These are phyloP conservation scores for Extremus antarcticus DNA, from an alignment of 495 filamentous ascomycete species.

Conservation along the genomic window DNA sequence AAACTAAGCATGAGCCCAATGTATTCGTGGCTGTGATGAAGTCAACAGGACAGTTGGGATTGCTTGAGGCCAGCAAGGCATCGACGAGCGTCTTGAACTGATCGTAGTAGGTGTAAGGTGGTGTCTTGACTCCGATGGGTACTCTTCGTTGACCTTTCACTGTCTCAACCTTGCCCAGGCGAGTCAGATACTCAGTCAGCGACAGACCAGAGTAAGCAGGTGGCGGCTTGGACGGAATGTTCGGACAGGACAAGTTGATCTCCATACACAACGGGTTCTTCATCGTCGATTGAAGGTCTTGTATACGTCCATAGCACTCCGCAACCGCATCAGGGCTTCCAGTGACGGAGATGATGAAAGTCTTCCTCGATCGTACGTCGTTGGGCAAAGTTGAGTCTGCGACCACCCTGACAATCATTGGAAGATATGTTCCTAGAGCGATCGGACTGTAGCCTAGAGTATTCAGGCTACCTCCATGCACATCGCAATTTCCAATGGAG, in stretches of 20 bases:
- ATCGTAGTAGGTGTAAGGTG: constrained; percentile 56
- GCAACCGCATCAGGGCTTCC: constrained; percentile 42
- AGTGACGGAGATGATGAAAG: constrained; percentile 61
- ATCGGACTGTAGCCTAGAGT: constrained; percentile 37
- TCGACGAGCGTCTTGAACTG: constrained; percentile 45
- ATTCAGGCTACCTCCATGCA: constrained; percentile 29
- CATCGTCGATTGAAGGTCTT: constrained; percentile 18
- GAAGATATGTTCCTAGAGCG: constrained; percentile 27
- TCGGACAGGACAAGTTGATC: constrained; percentile 64
- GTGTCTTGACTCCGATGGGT: constrained; percentile 55
- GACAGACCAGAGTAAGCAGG: constrained; percentile 47
- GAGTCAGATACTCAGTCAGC: constrained; percentile 39
- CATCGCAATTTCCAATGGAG: not conserved
- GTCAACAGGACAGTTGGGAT: constrained; percentile 32
- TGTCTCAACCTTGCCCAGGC: constrained; percentile 1
- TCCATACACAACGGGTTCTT: constrained; percentile 46
- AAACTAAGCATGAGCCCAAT: constrained; percentile 52
- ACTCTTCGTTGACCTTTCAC: constrained; percentile 12
- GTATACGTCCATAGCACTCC: constrained; percentile 33
- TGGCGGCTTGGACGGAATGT: constrained; percentile 54
- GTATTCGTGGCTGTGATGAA: constrained; percentile 67
- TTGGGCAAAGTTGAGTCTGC: constrained; percentile 4
- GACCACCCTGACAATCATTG: constrained; percentile 24
- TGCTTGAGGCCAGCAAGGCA: constrained; percentile 34
- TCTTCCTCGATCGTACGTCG: constrained; percentile 30